Conservation (phyloP, 148 eudicot genomes). For the Rhododendron henanense region DNA sequence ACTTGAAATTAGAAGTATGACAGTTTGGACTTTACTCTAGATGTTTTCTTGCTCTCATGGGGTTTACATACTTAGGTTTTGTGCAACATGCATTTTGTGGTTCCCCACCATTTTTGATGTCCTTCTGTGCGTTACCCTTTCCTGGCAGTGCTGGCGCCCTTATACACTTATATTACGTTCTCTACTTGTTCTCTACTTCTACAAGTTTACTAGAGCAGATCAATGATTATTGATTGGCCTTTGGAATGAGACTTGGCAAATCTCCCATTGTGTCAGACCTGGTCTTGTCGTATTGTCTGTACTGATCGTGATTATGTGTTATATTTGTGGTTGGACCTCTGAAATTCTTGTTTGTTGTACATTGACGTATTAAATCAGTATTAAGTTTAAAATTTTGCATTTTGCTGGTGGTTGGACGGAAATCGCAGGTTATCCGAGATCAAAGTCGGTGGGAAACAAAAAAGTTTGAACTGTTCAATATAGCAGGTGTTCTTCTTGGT, state of each 20-base stretch:
- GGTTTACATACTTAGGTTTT: not conserved
- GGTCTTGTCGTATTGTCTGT: not conserved
- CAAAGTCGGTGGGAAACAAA: constrained; percentile 37
- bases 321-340: not conserved
- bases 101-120: not conserved
- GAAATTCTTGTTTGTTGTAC: not conserved
- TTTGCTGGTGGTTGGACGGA: not conserved
- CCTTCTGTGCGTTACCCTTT: not conserved
- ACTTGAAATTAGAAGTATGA: not conserved
- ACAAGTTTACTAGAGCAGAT: not conserved
- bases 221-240: not conserved
- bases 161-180: not conserved
- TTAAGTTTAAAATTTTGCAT: not conserved
- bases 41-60: not conserved
- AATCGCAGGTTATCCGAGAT: constrained; percentile 30
- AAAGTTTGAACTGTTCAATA: constrained; percentile 32
- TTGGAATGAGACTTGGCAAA: not conserved
- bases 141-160: not conserved
- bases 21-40: not conserved
- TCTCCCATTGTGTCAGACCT: not conserved
- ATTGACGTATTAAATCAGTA: not conserved
- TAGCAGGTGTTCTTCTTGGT: constrained; percentile 37
- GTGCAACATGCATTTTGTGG: not conserved
- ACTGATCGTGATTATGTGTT: not conserved
- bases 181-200: not conserved